Evolutionary conservation across 192 early-diverging fungal genomes (phyloP).

Genomic region (Podochytrium sp.): DNA sequence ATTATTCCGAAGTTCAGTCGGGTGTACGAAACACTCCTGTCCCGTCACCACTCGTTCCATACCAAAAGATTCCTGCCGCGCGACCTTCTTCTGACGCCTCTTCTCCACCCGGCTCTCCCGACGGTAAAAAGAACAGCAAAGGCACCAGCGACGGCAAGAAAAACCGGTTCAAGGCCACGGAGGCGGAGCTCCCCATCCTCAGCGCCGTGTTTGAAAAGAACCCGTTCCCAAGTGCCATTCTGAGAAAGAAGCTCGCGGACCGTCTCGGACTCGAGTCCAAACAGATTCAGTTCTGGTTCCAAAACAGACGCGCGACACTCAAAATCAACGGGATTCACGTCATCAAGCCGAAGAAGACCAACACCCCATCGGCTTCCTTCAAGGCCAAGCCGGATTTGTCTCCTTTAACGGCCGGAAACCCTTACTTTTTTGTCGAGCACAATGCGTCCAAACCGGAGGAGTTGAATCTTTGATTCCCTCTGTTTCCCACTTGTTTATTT

Average conservation of each 20-base stretch:
- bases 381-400: neutral
- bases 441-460: neutral
- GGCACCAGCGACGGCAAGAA: neutral
- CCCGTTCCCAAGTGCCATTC: neutral
- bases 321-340: constrained; percentile 27
- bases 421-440: constrained; percentile 17
- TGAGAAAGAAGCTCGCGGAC: constrained; percentile 16
- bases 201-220: constrained; percentile 22
- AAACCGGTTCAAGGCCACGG: constrained; percentile 23
- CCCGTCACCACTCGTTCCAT: neutral
- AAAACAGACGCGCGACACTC: constrained; percentile 17
- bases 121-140: neutral
- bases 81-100: neutral
- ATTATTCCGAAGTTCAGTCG: neutral
- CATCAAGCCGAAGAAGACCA: constrained; percentile 13
- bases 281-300: constrained; percentile 34
- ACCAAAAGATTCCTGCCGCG: neutral
- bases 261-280: constrained; percentile 1
- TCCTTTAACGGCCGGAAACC: neutral
- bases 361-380: neutral
- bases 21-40: neutral
- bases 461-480: too few relatives aligned
- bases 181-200: constrained; percentile 12
- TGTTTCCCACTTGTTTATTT: too few relatives aligned
- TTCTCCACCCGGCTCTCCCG: neutral